Percentiles rank a stretch among this genome's conserved stretches.
Evolutionary conservation across 768 basidiomycete species (phyloP).

Genomic region (Xerocomellus amylosporus): DNA sequence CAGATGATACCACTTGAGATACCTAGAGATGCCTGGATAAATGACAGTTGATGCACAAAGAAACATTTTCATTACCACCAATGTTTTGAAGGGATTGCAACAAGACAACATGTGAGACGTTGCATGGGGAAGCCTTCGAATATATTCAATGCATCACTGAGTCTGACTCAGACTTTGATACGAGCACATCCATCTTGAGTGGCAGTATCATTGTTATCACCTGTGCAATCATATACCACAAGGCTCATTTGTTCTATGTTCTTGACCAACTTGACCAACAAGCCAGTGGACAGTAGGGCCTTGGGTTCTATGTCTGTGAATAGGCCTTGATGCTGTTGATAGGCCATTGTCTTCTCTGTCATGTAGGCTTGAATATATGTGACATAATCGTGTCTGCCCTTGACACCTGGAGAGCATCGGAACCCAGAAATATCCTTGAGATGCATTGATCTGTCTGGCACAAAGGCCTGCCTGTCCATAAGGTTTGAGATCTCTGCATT

Average conservation of each 20-base stretch:
- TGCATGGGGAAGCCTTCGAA: not conserved
- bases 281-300: not conserved
- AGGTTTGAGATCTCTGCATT: too few relatives aligned
- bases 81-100: not conserved
- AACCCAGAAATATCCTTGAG: not conserved
- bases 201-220: not conserved
- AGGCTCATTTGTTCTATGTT: not conserved
- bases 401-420: not conserved
- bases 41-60: too few relatives aligned
- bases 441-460: not conserved
- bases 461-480: too few relatives aligned
- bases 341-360: conserved; percentile 6
- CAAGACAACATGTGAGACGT: not conserved
- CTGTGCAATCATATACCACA: not conserved
- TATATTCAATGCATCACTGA: not conserved
- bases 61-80: conserved; percentile 1
- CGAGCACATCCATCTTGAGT: conserved; percentile 6
- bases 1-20: conserved; percentile 2
- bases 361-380: conserved; percentile 8
- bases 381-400: not conserved
- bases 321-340: conserved; percentile 1
- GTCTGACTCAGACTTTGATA: not conserved
- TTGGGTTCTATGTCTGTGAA: not conserved
- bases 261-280: not conserved
- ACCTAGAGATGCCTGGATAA: not conserved